Evolutionary conservation across 495 filamentous ascomycete species (phyloP).

Genomic region (Acidiella bohemica): DNA sequence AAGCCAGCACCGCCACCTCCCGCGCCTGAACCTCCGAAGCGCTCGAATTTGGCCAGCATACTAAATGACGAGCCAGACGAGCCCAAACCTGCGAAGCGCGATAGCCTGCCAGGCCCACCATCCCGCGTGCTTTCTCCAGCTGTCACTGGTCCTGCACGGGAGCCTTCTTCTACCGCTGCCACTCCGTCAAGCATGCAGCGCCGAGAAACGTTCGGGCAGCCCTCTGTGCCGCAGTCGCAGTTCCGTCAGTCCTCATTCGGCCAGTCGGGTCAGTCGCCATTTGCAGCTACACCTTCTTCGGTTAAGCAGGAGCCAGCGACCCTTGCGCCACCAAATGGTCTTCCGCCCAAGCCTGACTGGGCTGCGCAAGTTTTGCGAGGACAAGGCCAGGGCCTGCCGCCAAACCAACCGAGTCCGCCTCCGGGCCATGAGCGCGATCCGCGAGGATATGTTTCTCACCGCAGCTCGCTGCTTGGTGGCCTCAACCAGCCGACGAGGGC

Average conservation of each 20-base stretch:
- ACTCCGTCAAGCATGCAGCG: not conserved
- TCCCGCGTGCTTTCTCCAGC: conserved; percentile 6
- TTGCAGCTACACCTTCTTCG: not conserved
- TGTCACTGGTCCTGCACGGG: not conserved
- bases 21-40: conserved; percentile 18
- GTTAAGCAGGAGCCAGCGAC: conserved; percentile 9
- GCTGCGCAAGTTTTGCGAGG: conserved; percentile 4
- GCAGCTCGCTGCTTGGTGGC: conserved; percentile 3
- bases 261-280: not conserved
- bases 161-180: not conserved
- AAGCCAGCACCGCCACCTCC: conserved; percentile 3
- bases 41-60: conserved; percentile 18
- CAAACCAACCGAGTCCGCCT: conserved; percentile 2
- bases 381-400: not conserved
- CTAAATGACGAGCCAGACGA: conserved; percentile 19
- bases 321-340: not conserved
- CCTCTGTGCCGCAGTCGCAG: conserved; percentile 10
- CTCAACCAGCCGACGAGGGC: conserved; percentile 12
- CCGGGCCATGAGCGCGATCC: conserved; percentile 8
- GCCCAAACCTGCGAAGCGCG: conserved; percentile 11
- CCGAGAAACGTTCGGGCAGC: conserved; percentile 15
- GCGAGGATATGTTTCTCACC: conserved; percentile 9
- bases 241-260: conserved; percentile 7
- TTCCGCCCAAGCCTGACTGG: conserved; percentile 13
- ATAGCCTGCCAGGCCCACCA: conserved; percentile 1